Evolutionary conservation across 1,284 basidiomycete species (phyloP), one percentile per base, ranked within the genome.

Genomic region (Marasmius oreades): DNA sequence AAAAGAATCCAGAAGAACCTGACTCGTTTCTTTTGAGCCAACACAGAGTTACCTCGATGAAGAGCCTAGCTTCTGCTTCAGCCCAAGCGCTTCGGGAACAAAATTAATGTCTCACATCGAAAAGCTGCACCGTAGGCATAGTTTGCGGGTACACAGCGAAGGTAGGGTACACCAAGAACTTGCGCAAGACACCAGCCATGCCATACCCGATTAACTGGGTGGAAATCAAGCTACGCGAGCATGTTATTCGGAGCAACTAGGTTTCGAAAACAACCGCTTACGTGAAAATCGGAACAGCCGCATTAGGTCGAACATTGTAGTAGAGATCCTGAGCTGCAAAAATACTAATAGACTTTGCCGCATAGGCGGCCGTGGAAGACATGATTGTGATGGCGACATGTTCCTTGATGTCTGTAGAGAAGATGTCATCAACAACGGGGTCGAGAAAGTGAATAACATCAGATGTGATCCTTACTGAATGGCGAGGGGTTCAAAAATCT

Each of bases 341-440:
- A 56, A 84, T 73, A 44, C 69, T 74, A 52, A 76, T 77, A 10
- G 80, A 80, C 44, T 79, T 67, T 0, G 81, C 80, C 2, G 77
- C 76, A 4, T 70, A 69, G 2, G 77, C 71, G 2, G 80, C 77
- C 5, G 81, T 81, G 18, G 78, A 74, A 5, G 78, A 67, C 69
- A 85, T 80, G 59, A 85, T 82, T n/a, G 78, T 79, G 58, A 83
- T 80, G 2, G 80, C 77, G 37, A 81, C 79, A 64, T 85, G 81
- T 64, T 86, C 83, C 70, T 81, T 81, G 65, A 82, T 72, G 64
- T 84, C 78, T 79, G 28, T 4, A 5, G 28, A 31, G 43, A 55
- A 33, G 24, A 22, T 43, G 20, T 5, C 28, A 31, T 31, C 28
- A 31, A 46, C 18, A 37, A 11, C 8, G 10, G 5, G 26, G n/a